phyloP scores from a whole-genome alignment of 139 green algal genomes.

The Chlamydomonas asymmetrica region DNA sequence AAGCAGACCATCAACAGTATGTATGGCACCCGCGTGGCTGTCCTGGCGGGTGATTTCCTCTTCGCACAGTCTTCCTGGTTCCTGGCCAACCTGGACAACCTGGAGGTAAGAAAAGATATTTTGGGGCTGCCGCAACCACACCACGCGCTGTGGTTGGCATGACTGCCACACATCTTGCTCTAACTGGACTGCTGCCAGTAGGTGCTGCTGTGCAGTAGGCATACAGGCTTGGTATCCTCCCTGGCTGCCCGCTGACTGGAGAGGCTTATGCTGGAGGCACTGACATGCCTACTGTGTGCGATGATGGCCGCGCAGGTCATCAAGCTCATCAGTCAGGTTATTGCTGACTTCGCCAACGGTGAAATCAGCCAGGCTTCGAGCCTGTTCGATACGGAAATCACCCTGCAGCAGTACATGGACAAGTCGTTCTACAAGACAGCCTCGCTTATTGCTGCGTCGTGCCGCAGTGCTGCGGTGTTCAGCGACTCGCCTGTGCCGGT shows the following conservation, averaged over 20 bases:
- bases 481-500: slow-evolving; percentile 65
- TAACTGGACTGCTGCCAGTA: no score
- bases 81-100: slow-evolving; percentile 96
- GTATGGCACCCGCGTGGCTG: slow-evolving; percentile 92
- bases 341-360: slow-evolving; percentile 98
- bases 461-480: slow-evolving; percentile 89
- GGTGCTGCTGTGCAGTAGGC: no score
- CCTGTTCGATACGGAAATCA: slow-evolving; percentile 91
- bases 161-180: no score
- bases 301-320: slow-evolving; percentile 80
- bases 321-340: slow-evolving; percentile 97
- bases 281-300: neutral
- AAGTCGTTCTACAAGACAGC: slow-evolving; percentile 99
- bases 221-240: no score
- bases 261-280: neutral
- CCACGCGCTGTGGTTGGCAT: no score
- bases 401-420: slow-evolving; percentile 90
- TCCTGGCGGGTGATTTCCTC: slow-evolving; percentile 96
- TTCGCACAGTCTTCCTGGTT: slow-evolving; percentile 99
- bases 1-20: slow-evolving; percentile 91
- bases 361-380: slow-evolving; percentile 94
- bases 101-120: slow-evolving; percentile 91
- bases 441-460: slow-evolving; percentile 94
- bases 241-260: no score
- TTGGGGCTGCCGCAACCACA: no score